A percentile compares a stretch with the other conserved stretches of the same genome.
Conservation (phyloP, 2,329 filamentous ascomycete species). For the Diplodia scrobiculata region DNA sequence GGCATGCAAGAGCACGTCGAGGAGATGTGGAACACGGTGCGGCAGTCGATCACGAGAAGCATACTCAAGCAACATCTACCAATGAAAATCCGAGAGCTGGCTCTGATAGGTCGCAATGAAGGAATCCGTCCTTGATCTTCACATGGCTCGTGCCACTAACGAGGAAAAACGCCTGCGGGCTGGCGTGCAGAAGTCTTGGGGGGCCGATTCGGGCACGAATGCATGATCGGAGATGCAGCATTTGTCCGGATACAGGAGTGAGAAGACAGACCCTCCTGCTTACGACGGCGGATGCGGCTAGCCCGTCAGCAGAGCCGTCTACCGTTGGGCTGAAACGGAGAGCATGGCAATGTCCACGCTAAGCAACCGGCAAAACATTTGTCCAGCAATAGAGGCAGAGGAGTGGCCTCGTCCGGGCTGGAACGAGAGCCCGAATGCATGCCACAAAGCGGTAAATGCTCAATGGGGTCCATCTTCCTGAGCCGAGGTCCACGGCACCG, state of each 20-base stretch:
- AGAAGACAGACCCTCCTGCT: background rate
- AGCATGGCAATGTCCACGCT: background rate
- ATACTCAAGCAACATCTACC: background rate
- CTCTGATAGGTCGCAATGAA: background rate
- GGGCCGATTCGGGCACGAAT: slow-evolving; percentile 3
- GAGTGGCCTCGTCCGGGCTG: background rate
- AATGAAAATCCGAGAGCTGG: background rate
- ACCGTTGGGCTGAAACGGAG: background rate
- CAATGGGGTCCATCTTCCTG: background rate
- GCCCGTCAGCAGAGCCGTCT: background rate
- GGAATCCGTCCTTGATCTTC: background rate
- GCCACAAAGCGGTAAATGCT: background rate
- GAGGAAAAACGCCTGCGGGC: background rate
- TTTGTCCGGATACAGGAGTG: background rate
- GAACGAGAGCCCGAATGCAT: background rate
- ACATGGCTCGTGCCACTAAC: background rate
- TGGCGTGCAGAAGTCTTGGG: background rate
- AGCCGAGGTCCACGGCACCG: background rate
- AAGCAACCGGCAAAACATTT: slow-evolving; percentile 2
- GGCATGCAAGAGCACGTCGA: background rate
- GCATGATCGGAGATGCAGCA: slow-evolving; percentile 13
- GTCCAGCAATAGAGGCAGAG: slow-evolving; percentile 3
- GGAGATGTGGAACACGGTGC: background rate
- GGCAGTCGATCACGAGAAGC: too few relatives aligned
- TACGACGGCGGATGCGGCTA: background rate